These are phyloP conservation scores for Omphalotus guepiniiformis DNA, from an alignment of 768 basidiomycete species.

Conservation along the genomic window DNA sequence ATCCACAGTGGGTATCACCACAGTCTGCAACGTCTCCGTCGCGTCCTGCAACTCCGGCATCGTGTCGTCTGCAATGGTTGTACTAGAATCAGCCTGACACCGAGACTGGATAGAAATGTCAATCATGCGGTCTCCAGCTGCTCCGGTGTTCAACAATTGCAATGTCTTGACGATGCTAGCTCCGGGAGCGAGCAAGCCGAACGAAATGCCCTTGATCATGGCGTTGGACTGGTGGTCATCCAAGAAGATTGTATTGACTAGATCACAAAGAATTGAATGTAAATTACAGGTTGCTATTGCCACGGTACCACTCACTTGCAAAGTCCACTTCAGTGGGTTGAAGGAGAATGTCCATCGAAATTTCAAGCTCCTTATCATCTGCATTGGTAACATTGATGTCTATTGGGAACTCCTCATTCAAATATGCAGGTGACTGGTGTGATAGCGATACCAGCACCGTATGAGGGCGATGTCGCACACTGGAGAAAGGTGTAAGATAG, in stretches of 20 bases:
- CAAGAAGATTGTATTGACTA: conserved; percentile 60
- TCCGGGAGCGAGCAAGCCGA: conserved; percentile 63
- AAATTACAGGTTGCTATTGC: not conserved
- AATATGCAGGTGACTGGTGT: conserved; percentile 66
- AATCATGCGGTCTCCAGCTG: conserved; percentile 64
- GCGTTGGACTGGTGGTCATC: conserved; percentile 63
- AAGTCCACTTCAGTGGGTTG: conserved; percentile 78
- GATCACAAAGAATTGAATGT: not conserved
- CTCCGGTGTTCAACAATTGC: conserved; percentile 55
- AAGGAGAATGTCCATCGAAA: conserved; percentile 69
- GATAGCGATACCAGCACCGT: conserved; percentile 47
- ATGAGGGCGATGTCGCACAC: conserved; percentile 63
- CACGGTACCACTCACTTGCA: conserved; percentile 44
- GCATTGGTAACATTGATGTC: conserved; percentile 62
- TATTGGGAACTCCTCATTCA: conserved; percentile 81
- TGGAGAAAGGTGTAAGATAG: conserved; percentile 21
- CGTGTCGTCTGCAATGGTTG: conserved; percentile 16
- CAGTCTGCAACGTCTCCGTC: conserved; percentile 64
- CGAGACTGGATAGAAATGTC: conserved; percentile 84
- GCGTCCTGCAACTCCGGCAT: conserved; percentile 23
- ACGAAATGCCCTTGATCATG: conserved; percentile 67
- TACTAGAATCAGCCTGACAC: too few relatives aligned
- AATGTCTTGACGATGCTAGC: conserved; percentile 57
- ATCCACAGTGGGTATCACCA: conserved; percentile 61
- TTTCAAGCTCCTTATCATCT: conserved; percentile 66